Conservation (phyloP, 768 basidiomycete species). For the Tulasnella sp. region DNA sequence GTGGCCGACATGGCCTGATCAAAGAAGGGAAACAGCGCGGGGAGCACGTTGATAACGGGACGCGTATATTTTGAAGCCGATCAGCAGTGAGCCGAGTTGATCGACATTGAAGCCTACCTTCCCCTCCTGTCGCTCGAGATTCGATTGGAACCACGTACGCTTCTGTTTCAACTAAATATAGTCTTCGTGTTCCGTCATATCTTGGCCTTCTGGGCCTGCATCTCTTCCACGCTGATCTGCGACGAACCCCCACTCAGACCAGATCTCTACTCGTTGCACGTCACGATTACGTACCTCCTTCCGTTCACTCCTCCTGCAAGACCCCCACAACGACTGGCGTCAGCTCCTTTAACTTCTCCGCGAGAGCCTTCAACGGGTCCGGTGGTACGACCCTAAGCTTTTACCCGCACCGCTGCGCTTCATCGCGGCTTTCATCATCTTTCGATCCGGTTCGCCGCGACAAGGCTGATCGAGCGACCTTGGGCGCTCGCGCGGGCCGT, state of each 20-base stretch:
- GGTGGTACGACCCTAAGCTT: slow-evolving; percentile 76
- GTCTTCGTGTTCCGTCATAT: slow-evolving; percentile 83
- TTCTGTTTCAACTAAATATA: slow-evolving; percentile 92
- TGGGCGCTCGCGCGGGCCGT: slow-evolving; percentile 91
- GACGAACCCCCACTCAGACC: background rate
- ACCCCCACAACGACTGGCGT: slow-evolving; percentile 71
- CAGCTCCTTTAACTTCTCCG: slow-evolving; percentile 51
- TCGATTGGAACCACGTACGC: slow-evolving; percentile 95
- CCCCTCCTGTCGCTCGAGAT: slow-evolving; percentile 68
- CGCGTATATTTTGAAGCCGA: slow-evolving; percentile 35
- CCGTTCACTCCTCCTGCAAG: slow-evolving; percentile 86
- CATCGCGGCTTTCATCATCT: slow-evolving; percentile 91
- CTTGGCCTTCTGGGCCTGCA: slow-evolving; percentile 90
- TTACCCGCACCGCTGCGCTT: slow-evolving; percentile 77
- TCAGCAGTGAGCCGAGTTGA: background rate
- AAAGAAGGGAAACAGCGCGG: background rate
- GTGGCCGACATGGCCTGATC: background rate
- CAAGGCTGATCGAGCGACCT: slow-evolving; percentile 92
- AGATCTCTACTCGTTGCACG: background rate
- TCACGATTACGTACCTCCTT: slow-evolving; percentile 49
- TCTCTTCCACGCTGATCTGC: slow-evolving; percentile 81
- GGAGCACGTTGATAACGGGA: slow-evolving; percentile 37
- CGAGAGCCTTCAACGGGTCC: slow-evolving; percentile 62
- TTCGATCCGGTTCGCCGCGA: slow-evolving; percentile 93
- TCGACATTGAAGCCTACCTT: slow-evolving; percentile 38